Base-by-base conservation (phyloP, 1,284 basidiomycete genomes). In the Melampsora americana region DNA sequence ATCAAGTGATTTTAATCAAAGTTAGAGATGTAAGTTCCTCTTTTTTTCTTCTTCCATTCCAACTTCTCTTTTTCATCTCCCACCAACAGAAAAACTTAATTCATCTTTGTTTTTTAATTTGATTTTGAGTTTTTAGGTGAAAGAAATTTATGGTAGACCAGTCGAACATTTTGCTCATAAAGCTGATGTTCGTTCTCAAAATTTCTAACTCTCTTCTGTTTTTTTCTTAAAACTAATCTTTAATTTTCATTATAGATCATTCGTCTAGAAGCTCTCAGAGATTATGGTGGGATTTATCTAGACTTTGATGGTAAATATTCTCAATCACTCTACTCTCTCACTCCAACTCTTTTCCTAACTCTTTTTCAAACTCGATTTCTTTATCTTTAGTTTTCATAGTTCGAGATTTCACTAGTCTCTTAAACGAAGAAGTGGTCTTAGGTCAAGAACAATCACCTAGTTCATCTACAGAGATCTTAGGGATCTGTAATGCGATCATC, bases 401-500 rank as follows among this genome's bases (percentile, higher is more conserved):
- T 77, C 84, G 23, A 78, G 78, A 80, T 56, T 65, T 80, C 18
- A 78, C 66, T 0, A 78, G 77, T 18, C 66, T 80, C 5, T 78
- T 79, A 32, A 69, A 77, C n/a, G 82, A 80, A 68, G 81, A 83
- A 0, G 83, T 82, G 0, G 85, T 85, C 2, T 79, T 86, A 69
- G 85, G 82, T 1, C 84, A 85, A 83, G 85, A 86, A 78, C 81
- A 82, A 1, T 78, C 79, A 56, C 80, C 77, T 5, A 80, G 80
- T 61, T 81, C 83, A 72, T 77, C 79, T 2, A 83, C 83, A 2
- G 82, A 82, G 60, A 60, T 62, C 7, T 42, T 72, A 26, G 84
- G 84, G 0, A 79, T 85, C 3, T 81, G 85, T 82, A 86, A 86
- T 80, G 85, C 84, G 5, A 81, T 86, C 46, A 85, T 86, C 77